Evolutionary conservation across 129 eudicot genomes (phyloP).

Genomic region (Centrapalus pauciflorus): DNA sequence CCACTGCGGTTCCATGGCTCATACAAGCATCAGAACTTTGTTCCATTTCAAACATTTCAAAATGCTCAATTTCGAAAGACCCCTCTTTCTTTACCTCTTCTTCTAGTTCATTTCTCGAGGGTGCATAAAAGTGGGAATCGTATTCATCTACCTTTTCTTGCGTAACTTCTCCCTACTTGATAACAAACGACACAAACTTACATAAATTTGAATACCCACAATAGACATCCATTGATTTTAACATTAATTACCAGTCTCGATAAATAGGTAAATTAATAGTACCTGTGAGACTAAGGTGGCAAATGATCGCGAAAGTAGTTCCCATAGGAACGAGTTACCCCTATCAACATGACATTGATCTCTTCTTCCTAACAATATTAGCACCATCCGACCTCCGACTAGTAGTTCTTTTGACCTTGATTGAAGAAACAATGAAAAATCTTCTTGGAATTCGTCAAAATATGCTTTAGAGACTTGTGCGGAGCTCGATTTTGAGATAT

Average conservation of each 20-base stretch:
- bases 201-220: no score
- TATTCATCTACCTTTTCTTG: conserved; percentile 67
- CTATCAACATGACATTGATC: conserved; percentile 56
- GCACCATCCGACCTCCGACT: conserved; percentile 64
- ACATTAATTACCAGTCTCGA: no score
- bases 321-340: conserved; percentile 76
- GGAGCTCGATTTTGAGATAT: conserved; percentile 70
- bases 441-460: conserved; percentile 51
- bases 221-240: no score
- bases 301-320: conserved; percentile 62
- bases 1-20: conserved; percentile 76
- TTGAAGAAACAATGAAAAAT: conserved; percentile 58
- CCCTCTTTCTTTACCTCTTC: conserved; percentile 58
- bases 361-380: conserved; percentile 68
- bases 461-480: conserved; percentile 53
- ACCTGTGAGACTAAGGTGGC: conserved; percentile 60
- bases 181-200: no score
- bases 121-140: conserved; percentile 84
- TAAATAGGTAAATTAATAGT: not conserved
- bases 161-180: conserved; percentile 54
- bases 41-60: conserved; percentile 62
- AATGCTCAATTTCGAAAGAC: conserved; percentile 46
- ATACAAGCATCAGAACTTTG: conserved; percentile 26
- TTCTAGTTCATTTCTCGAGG: conserved; percentile 65
- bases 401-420: conserved; percentile 69